Evolutionary conservation across 345 rosid species (phyloP), one percentile per base, ranked within the genome.

Genomic region (Litchi chinensis): DNA sequence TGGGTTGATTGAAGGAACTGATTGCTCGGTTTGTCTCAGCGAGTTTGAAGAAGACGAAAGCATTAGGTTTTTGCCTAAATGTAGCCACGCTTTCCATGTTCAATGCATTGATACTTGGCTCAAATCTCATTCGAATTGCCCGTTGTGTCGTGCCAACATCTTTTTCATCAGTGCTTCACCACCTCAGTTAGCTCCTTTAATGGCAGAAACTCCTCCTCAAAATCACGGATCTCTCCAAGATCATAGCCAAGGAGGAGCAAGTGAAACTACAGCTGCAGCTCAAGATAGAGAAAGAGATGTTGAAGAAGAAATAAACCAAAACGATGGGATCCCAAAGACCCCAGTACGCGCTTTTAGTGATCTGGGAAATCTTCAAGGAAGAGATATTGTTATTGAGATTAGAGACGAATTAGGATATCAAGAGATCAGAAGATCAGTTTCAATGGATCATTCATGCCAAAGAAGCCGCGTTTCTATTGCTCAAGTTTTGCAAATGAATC

Each of bases 31-130:
- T 80, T 96, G 99, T 81, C 94, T 96, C 56, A 89, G 91, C 43
- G 98, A 96, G 81, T 94, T 96, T 65, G 81, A 83, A 70, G 97
- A 92, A 76, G 92, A 86, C 6, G 97, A 94, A 78, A 85, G 81
- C 83, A 32, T 96, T 32, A 91, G 98, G 89, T 86, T 96, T 39
- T 83, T 94, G 84, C 99, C 99, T 11, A 94, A 86, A 76, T 96
- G 99, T 56, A 86, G 86, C 73, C 99, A 96, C 78, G 91, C 86
- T 74, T 94, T 94, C 75, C 99, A 94, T 69, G 89, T 94, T 3
- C 84, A 81, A 22, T 96, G 99, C 82, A 93, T 96, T 65, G 99
- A 96, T 84, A 86, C 90, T 5, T 96, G 99, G 97, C 98, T 96
- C 6, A 86, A 70, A 66, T 90, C 93, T 80, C 98, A 96, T 79